Percentiles rank a stretch among this genome's conserved stretches.
Evolutionary conservation across 2,329 filamentous ascomycete species (phyloP).

Genomic region (Fusarium virguliforme): DNA sequence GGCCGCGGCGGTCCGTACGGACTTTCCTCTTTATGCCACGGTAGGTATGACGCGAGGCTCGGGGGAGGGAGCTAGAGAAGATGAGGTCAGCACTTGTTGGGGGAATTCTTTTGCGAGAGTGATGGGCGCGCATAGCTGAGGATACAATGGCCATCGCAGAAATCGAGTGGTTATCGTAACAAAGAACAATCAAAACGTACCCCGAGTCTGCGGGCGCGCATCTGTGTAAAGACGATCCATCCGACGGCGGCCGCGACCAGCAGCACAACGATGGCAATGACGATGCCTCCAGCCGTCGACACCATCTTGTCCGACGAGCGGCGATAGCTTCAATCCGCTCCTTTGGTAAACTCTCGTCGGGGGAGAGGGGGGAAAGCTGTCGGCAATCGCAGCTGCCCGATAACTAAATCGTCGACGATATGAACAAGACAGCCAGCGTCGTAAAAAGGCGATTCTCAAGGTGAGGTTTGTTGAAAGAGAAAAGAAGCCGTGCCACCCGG

Average conservation of each 20-base stretch:
- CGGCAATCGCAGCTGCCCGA: background rate
- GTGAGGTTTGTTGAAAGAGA: background rate
- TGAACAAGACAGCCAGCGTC: background rate
- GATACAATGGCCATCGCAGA: background rate
- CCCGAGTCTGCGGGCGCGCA: conserved; percentile 81
- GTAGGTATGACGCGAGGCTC: conserved; percentile 77
- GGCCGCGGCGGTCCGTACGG: conserved; percentile 69
- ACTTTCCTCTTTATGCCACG: conserved; percentile 72
- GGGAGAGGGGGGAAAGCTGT: background rate
- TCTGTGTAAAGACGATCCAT: conserved; percentile 81
- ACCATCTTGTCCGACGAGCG: conserved; percentile 62
- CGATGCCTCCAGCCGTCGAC: conserved; percentile 75
- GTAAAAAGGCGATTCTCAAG: background rate
- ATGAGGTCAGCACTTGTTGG: conserved; percentile 27
- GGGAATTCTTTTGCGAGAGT: conserved; percentile 2
- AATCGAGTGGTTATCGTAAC: background rate
- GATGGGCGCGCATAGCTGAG: background rate
- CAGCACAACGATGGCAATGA: conserved; percentile 80
- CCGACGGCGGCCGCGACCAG: conserved; percentile 70
- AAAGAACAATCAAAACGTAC: conserved; percentile 59
- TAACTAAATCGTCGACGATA: background rate
- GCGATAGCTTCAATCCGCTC: conserved; percentile 18
- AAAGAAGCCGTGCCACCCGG: background rate
- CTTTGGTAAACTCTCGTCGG: background rate
- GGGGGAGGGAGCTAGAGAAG: conserved; percentile 77